These are phyloP conservation scores for Rhodomyrtus psidioides DNA, from an alignment of 441 rosid species.

Conservation along the genomic window DNA sequence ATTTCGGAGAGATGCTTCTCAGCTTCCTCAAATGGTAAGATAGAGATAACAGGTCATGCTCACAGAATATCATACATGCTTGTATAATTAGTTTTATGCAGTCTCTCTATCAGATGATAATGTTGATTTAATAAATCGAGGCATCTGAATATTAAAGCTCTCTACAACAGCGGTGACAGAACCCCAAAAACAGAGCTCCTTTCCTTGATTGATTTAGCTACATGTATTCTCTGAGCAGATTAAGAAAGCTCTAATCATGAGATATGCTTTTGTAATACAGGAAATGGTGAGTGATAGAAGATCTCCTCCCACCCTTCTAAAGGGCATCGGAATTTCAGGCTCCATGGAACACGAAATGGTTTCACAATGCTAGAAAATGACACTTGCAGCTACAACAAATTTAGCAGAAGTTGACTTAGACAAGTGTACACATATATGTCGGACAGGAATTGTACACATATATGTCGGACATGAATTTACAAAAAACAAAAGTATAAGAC, in stretches of 20 bases:
- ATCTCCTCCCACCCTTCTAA: too few species aligned
- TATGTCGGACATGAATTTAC: background rate
- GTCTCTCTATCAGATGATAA: background rate
- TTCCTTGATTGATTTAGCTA: background rate
- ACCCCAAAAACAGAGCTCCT: background rate
- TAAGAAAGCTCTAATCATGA: background rate
- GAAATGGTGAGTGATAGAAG: background rate
- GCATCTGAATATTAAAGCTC: too few species aligned
- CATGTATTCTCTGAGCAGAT: background rate
- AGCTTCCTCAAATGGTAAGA: slow-evolving; percentile 51
- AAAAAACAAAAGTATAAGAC: background rate
- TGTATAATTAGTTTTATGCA: rapidly evolving
- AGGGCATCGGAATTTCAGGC: background rate
- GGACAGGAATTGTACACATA: background rate
- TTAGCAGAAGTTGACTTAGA: background rate
- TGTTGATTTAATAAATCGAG: too few species aligned
- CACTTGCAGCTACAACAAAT: background rate
- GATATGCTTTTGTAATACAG: background rate
- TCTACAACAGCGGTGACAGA: too few species aligned
- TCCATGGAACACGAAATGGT: background rate
- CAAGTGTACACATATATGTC: background rate
- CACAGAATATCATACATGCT: background rate
- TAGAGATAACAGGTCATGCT: background rate
- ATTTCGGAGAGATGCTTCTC: slow-evolving; percentile 89
- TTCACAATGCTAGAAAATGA: background rate